A percentile compares a stretch with the other conserved stretches of the same genome.
These are phyloP conservation scores for Porphyrellus cyaneotinctus DNA, from an alignment of 768 basidiomycete species.

Conservation along the genomic window DNA sequence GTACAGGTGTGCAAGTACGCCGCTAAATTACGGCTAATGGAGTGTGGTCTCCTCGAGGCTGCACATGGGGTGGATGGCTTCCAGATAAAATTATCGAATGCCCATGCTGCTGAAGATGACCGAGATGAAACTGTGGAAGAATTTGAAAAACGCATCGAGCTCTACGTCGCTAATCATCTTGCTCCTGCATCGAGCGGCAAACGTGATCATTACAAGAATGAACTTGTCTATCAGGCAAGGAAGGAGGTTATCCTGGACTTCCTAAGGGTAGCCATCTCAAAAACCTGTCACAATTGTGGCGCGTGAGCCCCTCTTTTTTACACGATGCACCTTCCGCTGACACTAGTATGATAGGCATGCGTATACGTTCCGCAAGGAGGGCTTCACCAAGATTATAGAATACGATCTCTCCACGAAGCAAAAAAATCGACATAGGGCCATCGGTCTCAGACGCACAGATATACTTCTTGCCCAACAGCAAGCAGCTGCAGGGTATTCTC, in stretches of 20 bases:
- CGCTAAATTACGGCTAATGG: slow-evolving; percentile 83
- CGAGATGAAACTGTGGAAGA: slow-evolving; percentile 57
- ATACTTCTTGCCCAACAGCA: slow-evolving; percentile 55
- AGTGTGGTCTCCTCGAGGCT: slow-evolving; percentile 82
- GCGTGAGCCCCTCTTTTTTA: slow-evolving; percentile 54
- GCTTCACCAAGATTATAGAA: slow-evolving; percentile 90
- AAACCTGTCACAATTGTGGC: slow-evolving; percentile 80
- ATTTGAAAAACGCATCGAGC: slow-evolving; percentile 58
- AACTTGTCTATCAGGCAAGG: slow-evolving; percentile 79
- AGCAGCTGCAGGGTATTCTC: slow-evolving; percentile 22
- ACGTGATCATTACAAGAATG: slow-evolving; percentile 87
- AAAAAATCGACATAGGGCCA: slow-evolving; percentile 52
- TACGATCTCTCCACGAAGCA: slow-evolving; percentile 82
- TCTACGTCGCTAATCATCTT: slow-evolving; percentile 58
- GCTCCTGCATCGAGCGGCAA: slow-evolving; percentile 45
- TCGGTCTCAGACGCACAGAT: slow-evolving; percentile 65
- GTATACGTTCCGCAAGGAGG: slow-evolving; percentile 92
- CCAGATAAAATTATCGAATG: slow-evolving; percentile 37
- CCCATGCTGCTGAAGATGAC: slow-evolving; percentile 37
- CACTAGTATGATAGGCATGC: slow-evolving; percentile 46
- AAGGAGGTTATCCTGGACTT: slow-evolving; percentile 83
- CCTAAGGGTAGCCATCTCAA: slow-evolving; percentile 59
- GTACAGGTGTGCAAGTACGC: slow-evolving; percentile 73
- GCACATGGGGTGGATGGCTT: slow-evolving; percentile 75
- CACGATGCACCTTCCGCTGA: slow-evolving; percentile 4